Evolutionary conservation across 2,329 filamentous ascomycete species (phyloP).

Genomic region (Aspergillus sojae): DNA sequence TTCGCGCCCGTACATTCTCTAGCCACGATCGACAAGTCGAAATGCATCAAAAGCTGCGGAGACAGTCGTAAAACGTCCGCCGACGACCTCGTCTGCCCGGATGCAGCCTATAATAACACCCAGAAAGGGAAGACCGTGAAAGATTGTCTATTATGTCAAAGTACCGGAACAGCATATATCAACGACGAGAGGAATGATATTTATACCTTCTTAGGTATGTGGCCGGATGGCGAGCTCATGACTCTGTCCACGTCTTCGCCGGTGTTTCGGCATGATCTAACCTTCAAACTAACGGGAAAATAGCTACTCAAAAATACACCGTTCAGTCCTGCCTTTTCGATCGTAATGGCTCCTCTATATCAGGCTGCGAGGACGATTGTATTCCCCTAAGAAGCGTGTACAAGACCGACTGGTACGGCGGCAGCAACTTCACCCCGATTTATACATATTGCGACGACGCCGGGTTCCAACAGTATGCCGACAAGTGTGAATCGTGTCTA

Average conservation of each 20-base stretch:
- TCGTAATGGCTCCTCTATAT: background rate
- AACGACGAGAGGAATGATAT: background rate
- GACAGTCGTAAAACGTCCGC: background rate
- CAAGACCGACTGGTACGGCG: background rate
- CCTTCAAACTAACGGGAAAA: no score
- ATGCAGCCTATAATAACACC: background rate
- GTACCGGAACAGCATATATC: background rate
- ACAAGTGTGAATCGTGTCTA: background rate
- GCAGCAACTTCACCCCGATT: background rate
- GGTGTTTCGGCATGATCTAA: background rate
- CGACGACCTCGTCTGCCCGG: background rate
- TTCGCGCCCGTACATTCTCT: background rate
- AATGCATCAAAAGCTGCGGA: background rate
- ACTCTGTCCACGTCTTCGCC: background rate
- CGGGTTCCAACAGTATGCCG: background rate
- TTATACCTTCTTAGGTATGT: background rate
- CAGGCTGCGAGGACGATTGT: background rate
- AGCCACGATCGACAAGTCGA: background rate
- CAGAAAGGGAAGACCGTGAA: background rate
- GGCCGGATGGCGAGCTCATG: background rate
- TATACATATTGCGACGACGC: background rate
- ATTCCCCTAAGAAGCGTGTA: background rate
- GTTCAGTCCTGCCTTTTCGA: background rate
- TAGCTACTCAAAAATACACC: background rate
- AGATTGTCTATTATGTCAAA: background rate